Conservation (phyloP, 371 early-diverging fungal species). For the Mucor irregularis region DNA sequence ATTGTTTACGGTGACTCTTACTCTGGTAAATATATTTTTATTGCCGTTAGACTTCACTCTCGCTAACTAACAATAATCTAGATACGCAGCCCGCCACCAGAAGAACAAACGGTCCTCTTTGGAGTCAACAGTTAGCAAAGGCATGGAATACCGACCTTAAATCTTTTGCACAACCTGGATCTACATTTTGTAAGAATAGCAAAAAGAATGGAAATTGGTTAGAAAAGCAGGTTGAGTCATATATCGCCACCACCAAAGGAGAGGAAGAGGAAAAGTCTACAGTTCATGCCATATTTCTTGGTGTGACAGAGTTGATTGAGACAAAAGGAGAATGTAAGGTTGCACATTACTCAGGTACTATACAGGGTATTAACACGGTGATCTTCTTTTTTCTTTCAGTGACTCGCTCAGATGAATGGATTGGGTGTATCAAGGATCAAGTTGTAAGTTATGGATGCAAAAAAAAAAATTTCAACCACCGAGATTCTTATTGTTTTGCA, state of each 20-base stretch:
- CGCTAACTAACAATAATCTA: not conserved
- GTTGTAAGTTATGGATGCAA: constrained; percentile 22
- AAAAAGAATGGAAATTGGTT: constrained; percentile 15
- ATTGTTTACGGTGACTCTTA: constrained; percentile 36
- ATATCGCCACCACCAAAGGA: not conserved
- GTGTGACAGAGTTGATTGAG: constrained; percentile 35
- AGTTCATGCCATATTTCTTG: constrained; percentile 38
- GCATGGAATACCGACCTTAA: constrained; percentile 29
- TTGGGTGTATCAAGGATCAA: constrained; percentile 31
- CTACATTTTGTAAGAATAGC: constrained; percentile 22
- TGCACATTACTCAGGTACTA: not conserved
- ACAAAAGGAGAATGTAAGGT: constrained; percentile 13
- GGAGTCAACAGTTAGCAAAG: constrained; percentile 38
- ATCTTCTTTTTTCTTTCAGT: not conserved
- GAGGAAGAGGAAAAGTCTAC: constrained; percentile 4
- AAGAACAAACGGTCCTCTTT: constrained; percentile 43
- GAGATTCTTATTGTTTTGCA: constrained; percentile 24
- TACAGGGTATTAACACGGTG: not conserved
- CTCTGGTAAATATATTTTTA: constrained; percentile 17
- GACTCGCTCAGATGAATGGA: constrained; percentile 13
- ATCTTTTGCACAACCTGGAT: constrained; percentile 31
- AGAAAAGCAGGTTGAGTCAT: constrained; percentile 9
- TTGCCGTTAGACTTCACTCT: not conserved
- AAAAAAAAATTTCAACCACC: constrained; percentile 3
- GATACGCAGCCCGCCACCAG: constrained; percentile 14